Evolutionary conservation across 2,329 filamentous ascomycete species (phyloP).

Genomic region (Volutella citrinella): DNA sequence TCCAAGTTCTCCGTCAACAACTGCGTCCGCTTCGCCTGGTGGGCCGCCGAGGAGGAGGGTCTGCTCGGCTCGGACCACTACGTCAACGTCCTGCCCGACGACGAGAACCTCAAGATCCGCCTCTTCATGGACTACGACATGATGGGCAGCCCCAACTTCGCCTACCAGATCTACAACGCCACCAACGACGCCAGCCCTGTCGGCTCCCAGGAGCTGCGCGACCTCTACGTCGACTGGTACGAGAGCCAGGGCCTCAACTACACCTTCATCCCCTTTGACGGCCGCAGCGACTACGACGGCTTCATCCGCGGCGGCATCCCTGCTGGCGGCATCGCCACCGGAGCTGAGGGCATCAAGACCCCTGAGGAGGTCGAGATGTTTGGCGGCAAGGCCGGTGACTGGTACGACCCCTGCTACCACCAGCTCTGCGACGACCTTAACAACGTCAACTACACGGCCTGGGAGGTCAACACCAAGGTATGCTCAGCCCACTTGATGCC

Average conservation of each 20-base stretch:
- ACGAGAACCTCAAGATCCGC: slow-evolving; percentile 61
- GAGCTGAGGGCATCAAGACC: slow-evolving; percentile 75
- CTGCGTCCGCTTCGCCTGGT: slow-evolving; percentile 66
- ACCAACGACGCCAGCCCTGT: slow-evolving; percentile 67
- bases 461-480: slow-evolving; percentile 60
- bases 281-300: slow-evolving; percentile 75
- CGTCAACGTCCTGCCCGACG: slow-evolving; percentile 48
- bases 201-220: slow-evolving; percentile 67
- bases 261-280: slow-evolving; percentile 72
- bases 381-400: slow-evolving; percentile 64
- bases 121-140: slow-evolving; percentile 71
- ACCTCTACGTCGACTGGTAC: slow-evolving; percentile 69
- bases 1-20: slow-evolving; percentile 58
- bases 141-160: slow-evolving; percentile 64
- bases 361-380: slow-evolving; percentile 62
- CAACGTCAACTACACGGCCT: slow-evolving; percentile 59
- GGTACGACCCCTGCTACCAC: slow-evolving; percentile 61
- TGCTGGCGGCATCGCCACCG: slow-evolving; percentile 72
- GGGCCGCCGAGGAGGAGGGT: slow-evolving; percentile 65
- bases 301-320: slow-evolving; percentile 74
- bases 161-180: slow-evolving; percentile 68
- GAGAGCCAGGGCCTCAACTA: slow-evolving; percentile 58
- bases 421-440: slow-evolving; percentile 57
- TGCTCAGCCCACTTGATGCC: slow-evolving; percentile 14
- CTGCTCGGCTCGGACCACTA: slow-evolving; percentile 64